Evolutionary conservation across 1,139 yeast genomes (phyloP).

Genomic region (Taphrina betulina): DNA sequence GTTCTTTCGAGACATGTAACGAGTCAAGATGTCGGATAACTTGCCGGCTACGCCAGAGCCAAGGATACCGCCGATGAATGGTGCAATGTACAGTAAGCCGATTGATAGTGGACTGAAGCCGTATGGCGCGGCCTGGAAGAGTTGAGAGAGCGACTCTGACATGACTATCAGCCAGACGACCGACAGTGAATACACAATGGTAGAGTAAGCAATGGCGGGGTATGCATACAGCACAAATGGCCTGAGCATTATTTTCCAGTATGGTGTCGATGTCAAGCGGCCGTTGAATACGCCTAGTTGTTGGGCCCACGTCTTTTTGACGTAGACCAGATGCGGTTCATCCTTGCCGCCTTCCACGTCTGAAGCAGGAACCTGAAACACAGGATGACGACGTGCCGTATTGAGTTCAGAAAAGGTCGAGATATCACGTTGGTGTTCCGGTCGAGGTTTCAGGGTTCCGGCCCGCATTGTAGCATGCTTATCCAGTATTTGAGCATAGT

Average conservation of each 20-base stretch:
- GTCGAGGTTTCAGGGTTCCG: not conserved
- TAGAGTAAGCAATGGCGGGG: conserved; percentile 57
- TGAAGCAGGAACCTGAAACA: not conserved
- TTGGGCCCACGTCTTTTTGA: conserved; percentile 1
- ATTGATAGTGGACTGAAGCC: conserved; percentile 52
- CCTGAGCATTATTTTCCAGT: conserved; percentile 60
- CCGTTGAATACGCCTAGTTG: conserved; percentile 47
- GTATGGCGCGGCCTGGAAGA: conserved; percentile 53
- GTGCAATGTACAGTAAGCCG: conserved; percentile 60
- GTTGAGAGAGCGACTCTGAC: conserved; percentile 57
- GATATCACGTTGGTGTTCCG: too few species aligned
- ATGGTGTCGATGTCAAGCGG: conserved; percentile 52
- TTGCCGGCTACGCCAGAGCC: conserved; percentile 60
- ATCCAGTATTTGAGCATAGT: not conserved
- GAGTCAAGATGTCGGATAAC: conserved; percentile 52
- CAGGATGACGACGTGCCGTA: not conserved
- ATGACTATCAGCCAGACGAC: conserved; percentile 65
- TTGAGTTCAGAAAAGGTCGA: not conserved
- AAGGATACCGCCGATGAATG: conserved; percentile 59
- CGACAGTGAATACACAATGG: conserved; percentile 56
- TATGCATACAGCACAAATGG: conserved; percentile 56
- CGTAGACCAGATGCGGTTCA: not conserved
- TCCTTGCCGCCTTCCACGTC: not conserved
- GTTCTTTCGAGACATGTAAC: conserved; percentile 46
- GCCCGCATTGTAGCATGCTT: not conserved